These are phyloP conservation scores for Pythium phragmitis DNA, from an alignment of 352 stramenopile genomes.

Conservation along the genomic window DNA sequence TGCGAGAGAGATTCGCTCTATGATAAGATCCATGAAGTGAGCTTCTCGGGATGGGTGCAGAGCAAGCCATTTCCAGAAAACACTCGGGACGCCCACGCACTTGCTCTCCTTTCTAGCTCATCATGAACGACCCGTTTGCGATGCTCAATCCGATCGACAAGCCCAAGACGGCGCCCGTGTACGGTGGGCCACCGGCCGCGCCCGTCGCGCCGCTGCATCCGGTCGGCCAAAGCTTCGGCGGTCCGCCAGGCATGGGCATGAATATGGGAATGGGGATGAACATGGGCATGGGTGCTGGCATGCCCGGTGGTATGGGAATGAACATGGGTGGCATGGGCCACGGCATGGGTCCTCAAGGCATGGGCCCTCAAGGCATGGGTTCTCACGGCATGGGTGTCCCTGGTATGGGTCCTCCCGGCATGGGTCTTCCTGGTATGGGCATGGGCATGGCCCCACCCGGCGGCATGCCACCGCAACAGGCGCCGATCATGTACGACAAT, in stretches of 20 bases:
- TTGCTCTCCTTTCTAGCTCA: neutral
- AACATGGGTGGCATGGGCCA: slow-evolving; percentile 15
- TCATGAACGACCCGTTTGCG: slow-evolving; percentile 75
- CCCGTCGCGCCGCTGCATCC: slow-evolving; percentile 34
- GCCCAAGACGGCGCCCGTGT: slow-evolving; percentile 49
- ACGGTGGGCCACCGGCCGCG: slow-evolving; percentile 33
- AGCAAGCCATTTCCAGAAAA: slow-evolving; percentile 8
- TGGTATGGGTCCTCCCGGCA: slow-evolving; percentile 1
- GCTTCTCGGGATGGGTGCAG: neutral
- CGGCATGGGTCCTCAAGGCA: slow-evolving; percentile 6
- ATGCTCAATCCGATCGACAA: slow-evolving; percentile 76
- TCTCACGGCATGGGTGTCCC: neutral
- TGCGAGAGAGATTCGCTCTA: neutral
- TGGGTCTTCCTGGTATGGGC: slow-evolving; percentile 6
- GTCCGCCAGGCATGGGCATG: slow-evolving; percentile 19
- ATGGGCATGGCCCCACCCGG: slow-evolving; percentile 14
- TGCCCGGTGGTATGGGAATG: slow-evolving; percentile 3
- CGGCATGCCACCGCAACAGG: slow-evolving; percentile 24
- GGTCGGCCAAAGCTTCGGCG: slow-evolving; percentile 14
- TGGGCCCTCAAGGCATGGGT: too few relatives aligned
- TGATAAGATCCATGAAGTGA: slow-evolving; percentile 1
- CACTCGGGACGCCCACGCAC: neutral
- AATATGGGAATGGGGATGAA: slow-evolving; percentile 12
- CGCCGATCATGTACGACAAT: slow-evolving; percentile 77
- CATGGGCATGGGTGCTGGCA: slow-evolving; percentile 2